Conservation (phyloP, 1,139 yeast species). For the Taphrina sp. region DNA sequence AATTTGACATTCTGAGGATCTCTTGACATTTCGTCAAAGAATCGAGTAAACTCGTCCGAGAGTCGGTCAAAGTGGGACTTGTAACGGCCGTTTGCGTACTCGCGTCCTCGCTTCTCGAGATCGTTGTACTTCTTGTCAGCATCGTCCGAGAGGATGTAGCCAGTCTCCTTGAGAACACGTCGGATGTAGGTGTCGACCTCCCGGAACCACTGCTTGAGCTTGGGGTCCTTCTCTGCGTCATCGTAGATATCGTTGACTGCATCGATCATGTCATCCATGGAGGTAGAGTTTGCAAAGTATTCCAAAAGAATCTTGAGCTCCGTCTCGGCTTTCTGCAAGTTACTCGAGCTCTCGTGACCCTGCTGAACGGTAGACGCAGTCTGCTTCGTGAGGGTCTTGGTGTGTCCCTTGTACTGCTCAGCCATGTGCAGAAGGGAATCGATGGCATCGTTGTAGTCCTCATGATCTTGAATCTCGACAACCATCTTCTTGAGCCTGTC, state of each 20-base stretch:
- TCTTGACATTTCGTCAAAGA: constrained; percentile 34
- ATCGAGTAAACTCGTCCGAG: constrained; percentile 33
- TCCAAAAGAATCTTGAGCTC: constrained; percentile 36
- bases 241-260: constrained; percentile 35
- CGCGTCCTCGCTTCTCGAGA: constrained; percentile 35
- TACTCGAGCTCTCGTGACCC: constrained; percentile 33
- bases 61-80: constrained; percentile 36
- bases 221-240: constrained; percentile 37
- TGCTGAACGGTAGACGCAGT: constrained; percentile 26
- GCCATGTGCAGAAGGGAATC: constrained; percentile 36
- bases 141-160: constrained; percentile 35
- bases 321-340: constrained; percentile 36
- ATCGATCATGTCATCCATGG: constrained; percentile 35
- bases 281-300: constrained; percentile 37
- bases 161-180: constrained; percentile 36
- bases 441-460: constrained; percentile 37
- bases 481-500: constrained; percentile 37
- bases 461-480: constrained; percentile 38
- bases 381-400: constrained; percentile 20
- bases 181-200: constrained; percentile 36
- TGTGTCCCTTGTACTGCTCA: constrained; percentile 34
- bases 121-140: constrained; percentile 34
- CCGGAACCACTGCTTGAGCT: constrained; percentile 36
- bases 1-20: constrained; percentile 36
- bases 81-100: constrained; percentile 35